Percentiles rank a stretch among this genome's conserved stretches.
These are phyloP conservation scores for Epithemia pelagica DNA, from an alignment of 108 stramenopile species.

Conservation along the genomic window DNA sequence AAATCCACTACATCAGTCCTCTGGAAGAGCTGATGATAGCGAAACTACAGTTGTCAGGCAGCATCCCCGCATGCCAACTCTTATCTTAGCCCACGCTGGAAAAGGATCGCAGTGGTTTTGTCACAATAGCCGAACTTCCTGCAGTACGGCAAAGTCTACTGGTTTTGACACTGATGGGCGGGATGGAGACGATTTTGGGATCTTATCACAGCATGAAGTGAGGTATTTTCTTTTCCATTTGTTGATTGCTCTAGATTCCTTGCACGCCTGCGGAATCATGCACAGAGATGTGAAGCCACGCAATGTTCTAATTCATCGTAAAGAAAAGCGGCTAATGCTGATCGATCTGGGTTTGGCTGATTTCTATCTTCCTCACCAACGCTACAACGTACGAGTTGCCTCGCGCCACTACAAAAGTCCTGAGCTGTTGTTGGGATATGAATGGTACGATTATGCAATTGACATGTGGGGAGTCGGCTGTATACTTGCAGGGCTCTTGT, in stretches of 20 bases:
- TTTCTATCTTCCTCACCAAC: constrained; percentile 79
- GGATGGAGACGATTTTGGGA: constrained; percentile 14
- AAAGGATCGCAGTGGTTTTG: constrained; percentile 77
- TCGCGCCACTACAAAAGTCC: constrained; percentile 90
- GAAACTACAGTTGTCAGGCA: background rate
- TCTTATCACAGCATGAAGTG: constrained; percentile 73
- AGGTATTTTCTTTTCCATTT: constrained; percentile 84
- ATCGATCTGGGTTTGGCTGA: constrained; percentile 91
- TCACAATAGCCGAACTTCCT: constrained; percentile 29
- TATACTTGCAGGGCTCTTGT: constrained; percentile 70
- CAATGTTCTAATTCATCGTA: constrained; percentile 82
- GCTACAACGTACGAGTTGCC: constrained; percentile 87
- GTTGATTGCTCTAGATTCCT: constrained; percentile 74
- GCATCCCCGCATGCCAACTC: constrained; percentile 48
- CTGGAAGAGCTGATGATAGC: background rate
- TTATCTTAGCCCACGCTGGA: constrained; percentile 88
- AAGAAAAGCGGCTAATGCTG: constrained; percentile 52
- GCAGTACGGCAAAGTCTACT: background rate
- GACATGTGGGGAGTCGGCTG: constrained; percentile 87
- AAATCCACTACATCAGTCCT: background rate
- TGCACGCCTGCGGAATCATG: constrained; percentile 85
- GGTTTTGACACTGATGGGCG: constrained; percentile 1
- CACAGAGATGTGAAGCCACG: constrained; percentile 94
- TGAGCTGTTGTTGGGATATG: constrained; percentile 78
- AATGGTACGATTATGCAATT: constrained; percentile 72